Evolutionary conservation across 306 rosid genomes (phyloP).

Genomic region (Pueraria montana): DNA sequence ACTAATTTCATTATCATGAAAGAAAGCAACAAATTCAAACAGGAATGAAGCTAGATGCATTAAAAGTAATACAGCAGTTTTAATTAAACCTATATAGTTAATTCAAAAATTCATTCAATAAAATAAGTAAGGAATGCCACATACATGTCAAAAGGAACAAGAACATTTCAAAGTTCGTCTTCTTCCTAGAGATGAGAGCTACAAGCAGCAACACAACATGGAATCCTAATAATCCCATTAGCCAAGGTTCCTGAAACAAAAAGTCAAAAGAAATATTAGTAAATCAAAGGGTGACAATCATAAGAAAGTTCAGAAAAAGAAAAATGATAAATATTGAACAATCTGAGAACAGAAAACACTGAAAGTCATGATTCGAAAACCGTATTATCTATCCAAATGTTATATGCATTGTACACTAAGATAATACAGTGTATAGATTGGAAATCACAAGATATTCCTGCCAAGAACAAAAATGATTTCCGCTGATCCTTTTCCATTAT

Average conservation of each 20-base stretch:
- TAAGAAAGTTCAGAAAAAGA: slow-evolving; percentile 12
- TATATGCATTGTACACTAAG: neutral
- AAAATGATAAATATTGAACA: slow-evolving; percentile 25
- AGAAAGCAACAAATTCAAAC: slow-evolving; percentile 28
- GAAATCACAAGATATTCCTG: neutral
- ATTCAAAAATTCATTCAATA: slow-evolving; percentile 4
- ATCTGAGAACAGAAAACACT: slow-evolving; percentile 16
- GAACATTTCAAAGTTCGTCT: slow-evolving; percentile 83
- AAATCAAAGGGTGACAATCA: neutral
- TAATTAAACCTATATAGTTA: slow-evolving; percentile 4
- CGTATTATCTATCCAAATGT: neutral
- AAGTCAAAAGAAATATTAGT: slow-evolving; percentile 25
- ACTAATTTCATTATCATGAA: slow-evolving; percentile 31
- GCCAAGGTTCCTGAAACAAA: slow-evolving; percentile 85
- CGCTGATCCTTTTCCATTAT: no score
- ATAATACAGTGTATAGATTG: neutral
- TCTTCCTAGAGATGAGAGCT: slow-evolving; percentile 72
- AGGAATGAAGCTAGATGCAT: slow-evolving; percentile 21
- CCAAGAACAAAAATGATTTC: neutral
- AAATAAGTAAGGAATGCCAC: slow-evolving; percentile 42
- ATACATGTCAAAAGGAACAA: slow-evolving; percentile 81
- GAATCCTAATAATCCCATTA: slow-evolving; percentile 67
- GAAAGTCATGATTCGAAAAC: slow-evolving; percentile 17
- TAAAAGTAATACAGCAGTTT: slow-evolving; percentile 1
- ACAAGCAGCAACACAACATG: slow-evolving; percentile 66